Evolutionary conservation across 2,329 filamentous ascomycete genomes (phyloP).

Genomic region (Aspergillus alliaceus): DNA sequence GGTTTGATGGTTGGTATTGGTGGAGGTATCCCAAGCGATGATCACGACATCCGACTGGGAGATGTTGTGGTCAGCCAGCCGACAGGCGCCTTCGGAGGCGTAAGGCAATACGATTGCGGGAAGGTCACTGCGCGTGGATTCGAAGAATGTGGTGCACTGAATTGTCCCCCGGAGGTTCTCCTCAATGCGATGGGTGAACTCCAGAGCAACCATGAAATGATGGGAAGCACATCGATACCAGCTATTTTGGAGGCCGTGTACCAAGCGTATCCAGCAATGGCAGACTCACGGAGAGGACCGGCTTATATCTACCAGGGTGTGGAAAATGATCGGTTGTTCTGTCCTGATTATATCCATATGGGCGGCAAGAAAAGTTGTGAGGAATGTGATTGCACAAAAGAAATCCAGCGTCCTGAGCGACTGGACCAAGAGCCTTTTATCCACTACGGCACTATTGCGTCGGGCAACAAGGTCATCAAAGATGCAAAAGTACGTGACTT

Average conservation of each 20-base stretch:
- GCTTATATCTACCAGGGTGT: not conserved
- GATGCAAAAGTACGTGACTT: not conserved
- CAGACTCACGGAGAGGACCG: not conserved
- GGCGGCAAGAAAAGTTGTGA: not conserved
- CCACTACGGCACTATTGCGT: constrained; percentile 6
- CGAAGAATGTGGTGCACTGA: not conserved
- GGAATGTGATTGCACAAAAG: not conserved
- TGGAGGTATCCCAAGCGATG: not conserved
- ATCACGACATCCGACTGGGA: no score
- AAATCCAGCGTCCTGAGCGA: not conserved
- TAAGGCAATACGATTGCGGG: constrained; percentile 5
- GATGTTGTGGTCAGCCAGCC: constrained; percentile 6
- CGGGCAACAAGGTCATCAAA: constrained; percentile 1
- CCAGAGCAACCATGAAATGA: not conserved
- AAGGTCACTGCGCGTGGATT: not conserved
- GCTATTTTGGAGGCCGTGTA: not conserved
- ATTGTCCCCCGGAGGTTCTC: not conserved
- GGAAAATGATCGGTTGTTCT: not conserved
- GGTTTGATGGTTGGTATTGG: constrained; percentile 6
- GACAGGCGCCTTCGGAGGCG: not conserved
- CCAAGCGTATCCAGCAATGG: not conserved
- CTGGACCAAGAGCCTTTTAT: not conserved
- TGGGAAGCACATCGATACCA: not conserved
- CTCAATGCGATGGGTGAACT: not conserved
- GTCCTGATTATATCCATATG: not conserved